Percentiles rank a stretch among this genome's conserved stretches.
Conservation (phyloP, 169 alveolate species). For the Plasmodium coatneyi region DNA sequence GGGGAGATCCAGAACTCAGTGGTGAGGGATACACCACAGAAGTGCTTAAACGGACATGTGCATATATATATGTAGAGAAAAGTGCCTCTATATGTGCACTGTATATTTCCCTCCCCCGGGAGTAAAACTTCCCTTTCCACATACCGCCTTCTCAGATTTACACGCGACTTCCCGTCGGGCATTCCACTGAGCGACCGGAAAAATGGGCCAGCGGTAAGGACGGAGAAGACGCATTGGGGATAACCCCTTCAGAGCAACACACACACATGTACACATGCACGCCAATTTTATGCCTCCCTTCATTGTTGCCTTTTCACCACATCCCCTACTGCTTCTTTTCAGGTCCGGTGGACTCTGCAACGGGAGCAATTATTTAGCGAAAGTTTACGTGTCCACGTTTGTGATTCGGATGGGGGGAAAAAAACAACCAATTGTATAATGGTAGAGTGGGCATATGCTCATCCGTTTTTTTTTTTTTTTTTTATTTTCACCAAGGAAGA, state of each 20-base stretch:
- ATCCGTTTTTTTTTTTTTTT: not conserved
- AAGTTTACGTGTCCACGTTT: not conserved
- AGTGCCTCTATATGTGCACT: not conserved
- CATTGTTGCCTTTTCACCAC: not conserved
- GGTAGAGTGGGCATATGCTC: not conserved
- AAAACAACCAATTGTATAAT: not conserved
- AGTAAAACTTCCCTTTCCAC: not conserved
- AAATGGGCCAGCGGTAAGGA: conserved; percentile 18
- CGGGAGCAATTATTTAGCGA: conserved; percentile 31
- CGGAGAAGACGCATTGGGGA: not conserved
- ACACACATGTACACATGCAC: not conserved
- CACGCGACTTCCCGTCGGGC: conserved; percentile 1
- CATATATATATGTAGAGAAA: not conserved
- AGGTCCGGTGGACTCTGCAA: conserved; percentile 60
- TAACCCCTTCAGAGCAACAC: not conserved
- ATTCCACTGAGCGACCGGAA: not conserved
- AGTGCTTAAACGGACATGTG: not conserved
- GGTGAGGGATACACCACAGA: not conserved
- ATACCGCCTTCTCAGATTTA: conserved; percentile 4
- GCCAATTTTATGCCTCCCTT: not conserved
- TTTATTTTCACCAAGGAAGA: not conserved
- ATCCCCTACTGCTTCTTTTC: not conserved
- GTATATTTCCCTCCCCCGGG: not conserved
- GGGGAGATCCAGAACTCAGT: conserved; percentile 54
- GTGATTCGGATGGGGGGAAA: not conserved